Conservation (phyloP, 495 filamentous ascomycete species). For the Parathielavia hyrcaniae region DNA sequence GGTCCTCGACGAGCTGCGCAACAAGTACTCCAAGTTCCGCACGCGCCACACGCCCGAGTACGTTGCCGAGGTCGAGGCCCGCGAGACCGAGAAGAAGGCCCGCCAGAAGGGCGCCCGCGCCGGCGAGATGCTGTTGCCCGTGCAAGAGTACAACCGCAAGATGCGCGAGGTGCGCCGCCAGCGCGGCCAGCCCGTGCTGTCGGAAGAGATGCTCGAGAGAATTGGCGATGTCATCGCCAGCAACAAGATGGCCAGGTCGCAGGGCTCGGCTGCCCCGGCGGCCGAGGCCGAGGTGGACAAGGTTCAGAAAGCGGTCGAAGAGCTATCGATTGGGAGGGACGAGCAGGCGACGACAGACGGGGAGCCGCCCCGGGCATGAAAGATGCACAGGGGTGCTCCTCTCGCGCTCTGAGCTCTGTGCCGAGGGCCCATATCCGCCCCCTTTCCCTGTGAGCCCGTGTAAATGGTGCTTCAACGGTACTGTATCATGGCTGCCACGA, state of each 20-base stretch:
- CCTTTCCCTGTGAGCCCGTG: neutral
- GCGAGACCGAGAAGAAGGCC: slow-evolving; percentile 54
- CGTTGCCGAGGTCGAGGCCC: slow-evolving; percentile 54
- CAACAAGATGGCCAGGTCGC: slow-evolving; percentile 35
- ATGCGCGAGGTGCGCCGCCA: slow-evolving; percentile 40
- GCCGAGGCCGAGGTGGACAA: slow-evolving; percentile 11
- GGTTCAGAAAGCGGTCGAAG: slow-evolving; percentile 23
- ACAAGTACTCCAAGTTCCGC: slow-evolving; percentile 77
- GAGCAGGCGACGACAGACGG: slow-evolving; percentile 2
- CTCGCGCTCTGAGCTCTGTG: neutral
- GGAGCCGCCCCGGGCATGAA: slow-evolving; percentile 17
- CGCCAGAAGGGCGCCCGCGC: slow-evolving; percentile 40
- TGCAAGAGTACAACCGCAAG: slow-evolving; percentile 47
- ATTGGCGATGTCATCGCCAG: slow-evolving; percentile 60
- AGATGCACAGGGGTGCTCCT: neutral
- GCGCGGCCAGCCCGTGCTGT: slow-evolving; percentile 47
- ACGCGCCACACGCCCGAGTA: slow-evolving; percentile 69
- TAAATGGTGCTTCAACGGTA: neutral
- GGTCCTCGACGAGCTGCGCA: slow-evolving; percentile 82
- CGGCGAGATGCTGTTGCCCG: slow-evolving; percentile 50
- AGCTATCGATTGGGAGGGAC: slow-evolving; percentile 20
- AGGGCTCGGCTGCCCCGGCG: neutral
- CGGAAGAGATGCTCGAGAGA: slow-evolving; percentile 55
- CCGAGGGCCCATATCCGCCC: neutral
- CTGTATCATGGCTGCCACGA: slow-evolving; percentile 1